phyloP scores from a whole-genome alignment of 2,329 filamentous ascomycete genomes.

The Stemphylium lycopersici region DNA sequence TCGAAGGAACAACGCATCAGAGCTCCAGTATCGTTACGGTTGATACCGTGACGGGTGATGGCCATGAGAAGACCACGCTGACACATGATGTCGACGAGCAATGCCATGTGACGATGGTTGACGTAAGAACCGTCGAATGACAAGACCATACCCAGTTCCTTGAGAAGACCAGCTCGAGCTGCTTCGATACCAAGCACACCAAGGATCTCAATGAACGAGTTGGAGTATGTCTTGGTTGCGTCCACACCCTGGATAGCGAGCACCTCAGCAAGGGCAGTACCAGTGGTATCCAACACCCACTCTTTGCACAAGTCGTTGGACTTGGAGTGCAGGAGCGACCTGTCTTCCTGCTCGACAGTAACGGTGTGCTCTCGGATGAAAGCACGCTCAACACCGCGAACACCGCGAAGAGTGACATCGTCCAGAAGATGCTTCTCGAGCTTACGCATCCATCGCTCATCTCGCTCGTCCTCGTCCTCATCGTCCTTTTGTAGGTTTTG shows the following conservation, averaged over 20 bases:
- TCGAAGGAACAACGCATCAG: slow-evolving; percentile 99
- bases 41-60: slow-evolving; percentile 97
- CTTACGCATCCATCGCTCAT: slow-evolving; percentile 79
- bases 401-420: slow-evolving; percentile 87
- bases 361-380: slow-evolving; percentile 72
- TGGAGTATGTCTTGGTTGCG: slow-evolving; percentile 83
- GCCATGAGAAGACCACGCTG: slow-evolving; percentile 92
- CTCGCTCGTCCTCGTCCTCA: slow-evolving; percentile 76
- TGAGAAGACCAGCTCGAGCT: slow-evolving; percentile 82
- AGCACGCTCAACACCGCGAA: slow-evolving; percentile 84
- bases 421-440: slow-evolving; percentile 91
- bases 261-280: slow-evolving; percentile 83
- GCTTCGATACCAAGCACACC: slow-evolving; percentile 97
- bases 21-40: slow-evolving; percentile 95
- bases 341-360: slow-evolving; percentile 69
- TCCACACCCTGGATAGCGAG: slow-evolving; percentile 89
- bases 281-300: slow-evolving; percentile 95
- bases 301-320: slow-evolving; percentile 79
- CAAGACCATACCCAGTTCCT: slow-evolving; percentile 88
- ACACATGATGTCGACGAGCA: slow-evolving; percentile 97
- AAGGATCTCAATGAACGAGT: slow-evolving; percentile 93
- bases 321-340: slow-evolving; percentile 75
- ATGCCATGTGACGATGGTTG: slow-evolving; percentile 95
- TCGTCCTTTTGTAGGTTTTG: slow-evolving; percentile 66
- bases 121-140: slow-evolving; percentile 99